Conservation (phyloP, 257 asterid species). For the Euphrasia confusa region DNA sequence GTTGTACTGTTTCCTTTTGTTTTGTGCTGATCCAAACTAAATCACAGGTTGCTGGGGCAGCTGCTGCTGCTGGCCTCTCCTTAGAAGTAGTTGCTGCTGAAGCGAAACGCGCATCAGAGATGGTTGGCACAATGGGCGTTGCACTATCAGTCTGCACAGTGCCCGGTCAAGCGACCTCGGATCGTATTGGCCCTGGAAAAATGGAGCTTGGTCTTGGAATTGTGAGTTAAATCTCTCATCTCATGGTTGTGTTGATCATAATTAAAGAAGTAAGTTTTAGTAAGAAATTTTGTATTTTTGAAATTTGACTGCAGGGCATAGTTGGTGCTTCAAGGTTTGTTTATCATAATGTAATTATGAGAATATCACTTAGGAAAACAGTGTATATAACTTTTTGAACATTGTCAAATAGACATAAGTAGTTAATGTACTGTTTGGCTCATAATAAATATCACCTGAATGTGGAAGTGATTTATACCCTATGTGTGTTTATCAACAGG, state of each 20-base stretch:
- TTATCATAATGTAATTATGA: constrained; percentile 13
- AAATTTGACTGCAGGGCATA: constrained; percentile 12
- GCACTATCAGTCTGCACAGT: constrained; percentile 92
- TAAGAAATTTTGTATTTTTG: constrained; percentile 9
- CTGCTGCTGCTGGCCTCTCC: constrained; percentile 82
- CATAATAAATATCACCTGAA: constrained; percentile 22
- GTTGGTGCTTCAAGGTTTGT: not conserved
- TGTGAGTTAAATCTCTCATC: constrained; percentile 32
- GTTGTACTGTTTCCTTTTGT: not conserved
- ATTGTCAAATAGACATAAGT: constrained; percentile 14
- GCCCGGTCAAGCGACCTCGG: constrained; percentile 87
- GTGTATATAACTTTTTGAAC: not conserved
- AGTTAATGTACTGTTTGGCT: constrained; percentile 10
- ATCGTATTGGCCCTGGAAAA: constrained; percentile 92
- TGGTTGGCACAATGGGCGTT: constrained; percentile 98
- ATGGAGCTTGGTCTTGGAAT: constrained; percentile 99
- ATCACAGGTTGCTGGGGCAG: constrained; percentile 93
- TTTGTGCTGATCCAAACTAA: constrained; percentile 11
- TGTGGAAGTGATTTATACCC: constrained; percentile 23
- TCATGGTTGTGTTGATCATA: constrained; percentile 5
- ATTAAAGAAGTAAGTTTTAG: not conserved
- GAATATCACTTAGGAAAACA: constrained; percentile 12
- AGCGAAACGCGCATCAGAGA: constrained; percentile 86
- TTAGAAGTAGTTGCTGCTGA: constrained; percentile 78
- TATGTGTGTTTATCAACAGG: constrained; percentile 61